Conservation (phyloP, 352 stramenopile species). For the Peronospora farinosa region DNA sequence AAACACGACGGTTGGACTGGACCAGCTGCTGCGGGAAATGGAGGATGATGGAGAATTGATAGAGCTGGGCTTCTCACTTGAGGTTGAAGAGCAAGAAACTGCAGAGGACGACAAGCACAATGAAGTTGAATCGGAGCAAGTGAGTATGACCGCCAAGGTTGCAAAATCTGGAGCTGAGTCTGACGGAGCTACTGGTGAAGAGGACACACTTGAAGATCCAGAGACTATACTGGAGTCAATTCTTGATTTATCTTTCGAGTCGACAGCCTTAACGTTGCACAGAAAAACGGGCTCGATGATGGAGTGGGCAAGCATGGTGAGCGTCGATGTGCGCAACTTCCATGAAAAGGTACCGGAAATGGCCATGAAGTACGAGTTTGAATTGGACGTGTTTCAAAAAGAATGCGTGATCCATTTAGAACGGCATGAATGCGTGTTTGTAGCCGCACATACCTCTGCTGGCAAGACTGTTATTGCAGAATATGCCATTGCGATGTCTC, state of each 20-base stretch:
- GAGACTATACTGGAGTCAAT: slow-evolving; percentile 53
- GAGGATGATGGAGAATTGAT: slow-evolving; percentile 60
- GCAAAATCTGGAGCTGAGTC: neutral
- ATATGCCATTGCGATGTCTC: slow-evolving; percentile 94
- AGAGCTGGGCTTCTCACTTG: slow-evolving; percentile 52
- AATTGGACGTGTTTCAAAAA: slow-evolving; percentile 96
- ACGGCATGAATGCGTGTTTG: slow-evolving; percentile 91
- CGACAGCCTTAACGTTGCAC: slow-evolving; percentile 11
- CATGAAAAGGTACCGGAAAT: slow-evolving; percentile 77
- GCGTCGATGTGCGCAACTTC: slow-evolving; percentile 77
- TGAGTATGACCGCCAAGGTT: neutral
- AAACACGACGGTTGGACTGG: slow-evolving; percentile 49
- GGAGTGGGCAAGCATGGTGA: slow-evolving; percentile 69
- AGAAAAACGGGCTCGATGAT: slow-evolving; percentile 23
- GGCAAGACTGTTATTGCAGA: slow-evolving; percentile 98
- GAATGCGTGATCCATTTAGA: slow-evolving; percentile 93
- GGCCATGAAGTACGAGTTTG: slow-evolving; percentile 76
- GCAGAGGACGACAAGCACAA: slow-evolving; percentile 4
- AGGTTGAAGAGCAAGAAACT: slow-evolving; percentile 28
- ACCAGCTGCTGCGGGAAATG: slow-evolving; percentile 64
- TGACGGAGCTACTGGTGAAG: slow-evolving; percentile 1
- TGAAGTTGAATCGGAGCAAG: neutral
- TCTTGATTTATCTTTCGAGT: slow-evolving; percentile 21
- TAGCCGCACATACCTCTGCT: slow-evolving; percentile 94
- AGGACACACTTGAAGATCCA: slow-evolving; percentile 22